Conservation (phyloP, 139 green algal genomes). For the Spirogloea muscicola region DNA sequence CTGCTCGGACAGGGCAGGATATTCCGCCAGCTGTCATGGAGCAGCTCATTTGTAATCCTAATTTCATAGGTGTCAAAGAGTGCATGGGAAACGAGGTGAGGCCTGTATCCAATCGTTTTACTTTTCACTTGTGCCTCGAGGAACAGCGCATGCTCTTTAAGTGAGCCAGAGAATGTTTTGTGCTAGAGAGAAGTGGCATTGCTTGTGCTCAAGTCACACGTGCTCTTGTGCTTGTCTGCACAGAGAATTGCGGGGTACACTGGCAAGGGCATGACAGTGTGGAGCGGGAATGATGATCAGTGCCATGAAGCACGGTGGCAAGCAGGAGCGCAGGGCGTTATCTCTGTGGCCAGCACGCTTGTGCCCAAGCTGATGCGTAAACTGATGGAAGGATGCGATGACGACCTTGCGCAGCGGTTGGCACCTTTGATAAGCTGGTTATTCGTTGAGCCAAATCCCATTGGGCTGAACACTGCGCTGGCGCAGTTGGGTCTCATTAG, state of each 20-base stretch:
- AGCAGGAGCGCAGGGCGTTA: conserved; percentile 56
- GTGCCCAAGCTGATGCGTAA: conserved; percentile 62
- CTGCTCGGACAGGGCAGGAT: conserved; percentile 84
- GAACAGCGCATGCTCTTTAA: too few species aligned
- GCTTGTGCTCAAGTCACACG: too few species aligned
- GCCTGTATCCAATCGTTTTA: too few species aligned
- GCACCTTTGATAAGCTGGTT: conserved; percentile 73
- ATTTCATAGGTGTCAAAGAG: conserved; percentile 82
- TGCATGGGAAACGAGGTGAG: conserved; percentile 87
- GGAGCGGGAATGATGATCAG: conserved; percentile 98
- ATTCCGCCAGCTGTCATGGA: conserved; percentile 81
- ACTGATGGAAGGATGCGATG: conserved; percentile 60
- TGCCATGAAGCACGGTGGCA: conserved; percentile 76
- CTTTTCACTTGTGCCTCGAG: too few species aligned
- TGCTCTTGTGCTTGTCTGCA: too few species aligned
- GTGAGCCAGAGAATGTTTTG: too few species aligned
- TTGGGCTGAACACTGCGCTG: conserved; percentile 88
- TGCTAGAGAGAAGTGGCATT: too few species aligned
- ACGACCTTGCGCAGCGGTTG: conserved; percentile 58
- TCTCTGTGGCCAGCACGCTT: conserved; percentile 90
- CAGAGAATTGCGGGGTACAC: conserved; percentile 18
- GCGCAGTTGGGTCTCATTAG: conserved; percentile 79
- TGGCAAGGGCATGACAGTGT: conserved; percentile 73
- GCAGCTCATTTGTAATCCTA: conserved; percentile 64
- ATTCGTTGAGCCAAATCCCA: conserved; percentile 95